phyloP scores from a whole-genome alignment of 306 rosid genomes.

The Pterocarpus santalinus region DNA sequence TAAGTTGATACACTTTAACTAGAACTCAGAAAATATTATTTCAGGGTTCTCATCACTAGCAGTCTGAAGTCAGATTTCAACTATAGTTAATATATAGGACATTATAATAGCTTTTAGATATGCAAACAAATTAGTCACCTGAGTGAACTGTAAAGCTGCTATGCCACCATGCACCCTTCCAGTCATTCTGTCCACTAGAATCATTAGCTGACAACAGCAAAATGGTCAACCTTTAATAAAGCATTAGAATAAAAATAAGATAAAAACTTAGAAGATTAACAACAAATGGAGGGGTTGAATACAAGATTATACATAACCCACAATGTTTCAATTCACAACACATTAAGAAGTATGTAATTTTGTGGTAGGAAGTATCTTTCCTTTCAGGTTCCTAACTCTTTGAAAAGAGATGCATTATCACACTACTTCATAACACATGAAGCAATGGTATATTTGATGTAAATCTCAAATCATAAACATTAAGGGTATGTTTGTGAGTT shows the following conservation, averaged over 20 bases:
- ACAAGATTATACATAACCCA: constrained; percentile 29
- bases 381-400: constrained; percentile 34
- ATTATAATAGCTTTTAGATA: constrained; percentile 2
- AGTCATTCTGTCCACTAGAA: constrained; percentile 88
- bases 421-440: constrained; percentile 16
- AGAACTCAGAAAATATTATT: constrained; percentile 30
- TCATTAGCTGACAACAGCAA: constrained; percentile 71
- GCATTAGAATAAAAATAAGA: constrained; percentile 22
- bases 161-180: constrained; percentile 99
- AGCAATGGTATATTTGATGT: constrained; percentile 4
- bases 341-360: constrained; percentile 1
- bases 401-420: constrained; percentile 27
- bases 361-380: constrained; percentile 13
- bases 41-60: constrained; percentile 18
- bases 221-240: constrained; percentile 35
- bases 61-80: constrained; percentile 39
- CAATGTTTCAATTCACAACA: constrained; percentile 15
- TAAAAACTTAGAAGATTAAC: constrained; percentile 11
- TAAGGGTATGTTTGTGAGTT: background rate
- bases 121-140: constrained; percentile 61
- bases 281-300: constrained; percentile 9
- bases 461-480: constrained; percentile 32
- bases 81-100: constrained; percentile 2
- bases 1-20: constrained; percentile 15
- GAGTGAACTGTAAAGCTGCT: constrained; percentile 81